A percentile compares a stretch with the other conserved stretches of the same genome.
These are phyloP conservation scores for Obelidium mucronatum DNA, from an alignment of 192 early-diverging fungal genomes.

Conservation along the genomic window DNA sequence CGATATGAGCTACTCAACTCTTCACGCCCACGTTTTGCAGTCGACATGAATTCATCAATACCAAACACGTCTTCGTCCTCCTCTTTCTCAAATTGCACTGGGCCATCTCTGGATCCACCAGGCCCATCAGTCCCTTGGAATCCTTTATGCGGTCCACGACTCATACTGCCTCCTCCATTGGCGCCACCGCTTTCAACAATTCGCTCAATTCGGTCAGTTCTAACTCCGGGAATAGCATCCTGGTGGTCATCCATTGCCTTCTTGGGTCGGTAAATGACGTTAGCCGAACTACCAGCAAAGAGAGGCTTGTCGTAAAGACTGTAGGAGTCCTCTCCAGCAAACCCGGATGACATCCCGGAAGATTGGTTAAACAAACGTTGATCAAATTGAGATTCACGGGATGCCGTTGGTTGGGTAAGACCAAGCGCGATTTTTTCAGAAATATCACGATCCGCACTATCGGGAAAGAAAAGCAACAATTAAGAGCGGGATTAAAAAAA, in stretches of 20 bases:
- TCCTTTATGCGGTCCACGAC: slow-evolving; percentile 60
- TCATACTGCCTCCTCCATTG: slow-evolving; percentile 16
- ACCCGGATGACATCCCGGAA: slow-evolving; percentile 83
- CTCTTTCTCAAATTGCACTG: slow-evolving; percentile 95
- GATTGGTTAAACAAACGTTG: slow-evolving; percentile 93
- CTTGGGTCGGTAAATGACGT: slow-evolving; percentile 84
- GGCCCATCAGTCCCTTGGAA: slow-evolving; percentile 72
- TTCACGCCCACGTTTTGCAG: slow-evolving; percentile 66
- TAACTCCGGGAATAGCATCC: slow-evolving; percentile 67
- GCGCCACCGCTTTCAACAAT: slow-evolving; percentile 65
- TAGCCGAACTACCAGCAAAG: slow-evolving; percentile 71
- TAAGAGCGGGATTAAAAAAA: slow-evolving; percentile 11
- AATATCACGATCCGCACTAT: slow-evolving; percentile 87
- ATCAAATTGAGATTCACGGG: slow-evolving; percentile 94
- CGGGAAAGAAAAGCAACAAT: slow-evolving; percentile 6
- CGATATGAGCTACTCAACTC: slow-evolving; percentile 11
- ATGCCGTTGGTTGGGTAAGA: slow-evolving; percentile 87
- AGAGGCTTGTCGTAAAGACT: slow-evolving; percentile 96
- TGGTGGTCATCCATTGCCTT: slow-evolving; percentile 56
- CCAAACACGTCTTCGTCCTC: slow-evolving; percentile 86
- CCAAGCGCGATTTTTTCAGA: slow-evolving; percentile 99
- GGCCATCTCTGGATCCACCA: slow-evolving; percentile 70
- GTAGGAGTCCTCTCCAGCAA: slow-evolving; percentile 92
- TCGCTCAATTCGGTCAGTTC: slow-evolving; percentile 72
- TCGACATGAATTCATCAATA: slow-evolving; percentile 82